Percentiles rank a stretch among this genome's conserved stretches.
Conservation (phyloP, 2,329 filamentous ascomycete species). For the Didymellaceae sp. region DNA sequence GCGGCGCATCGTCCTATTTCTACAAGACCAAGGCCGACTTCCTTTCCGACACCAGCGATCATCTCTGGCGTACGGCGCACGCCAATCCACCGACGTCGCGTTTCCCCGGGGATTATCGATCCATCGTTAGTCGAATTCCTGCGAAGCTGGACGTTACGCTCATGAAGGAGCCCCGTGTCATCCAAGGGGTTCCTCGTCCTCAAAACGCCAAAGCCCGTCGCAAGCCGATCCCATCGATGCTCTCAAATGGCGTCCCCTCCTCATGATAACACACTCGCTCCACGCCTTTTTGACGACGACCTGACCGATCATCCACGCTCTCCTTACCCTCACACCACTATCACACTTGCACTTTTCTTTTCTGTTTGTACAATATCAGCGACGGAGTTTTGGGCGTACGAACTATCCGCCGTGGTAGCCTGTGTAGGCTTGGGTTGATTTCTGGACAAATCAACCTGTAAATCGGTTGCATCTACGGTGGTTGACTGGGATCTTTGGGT, state of each 20-base stretch:
- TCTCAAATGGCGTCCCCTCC: constrained; percentile 42
- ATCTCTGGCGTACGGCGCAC: constrained; percentile 75
- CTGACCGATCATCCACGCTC: constrained; percentile 19
- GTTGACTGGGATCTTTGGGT: constrained; percentile 11
- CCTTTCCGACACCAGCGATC: constrained; percentile 75
- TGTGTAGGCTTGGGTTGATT: constrained; percentile 27
- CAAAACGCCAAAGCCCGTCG: constrained; percentile 56
- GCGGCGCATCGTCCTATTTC: constrained; percentile 70
- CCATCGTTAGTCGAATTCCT: constrained; percentile 66
- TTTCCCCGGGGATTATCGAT: constrained; percentile 62
- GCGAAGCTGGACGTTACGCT: constrained; percentile 82
- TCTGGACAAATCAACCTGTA: constrained; percentile 34
- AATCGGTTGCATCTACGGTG: constrained; percentile 33
- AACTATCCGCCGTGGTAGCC: constrained; percentile 9
- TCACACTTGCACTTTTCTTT: constrained; percentile 14
- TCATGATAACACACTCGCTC: constrained; percentile 28
- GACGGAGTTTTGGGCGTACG: constrained; percentile 34
- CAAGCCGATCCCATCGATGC: constrained; percentile 56
- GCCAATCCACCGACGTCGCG: constrained; percentile 62
- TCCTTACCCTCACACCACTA: constrained; percentile 21
- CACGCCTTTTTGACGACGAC: constrained; percentile 26
- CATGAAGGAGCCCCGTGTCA: constrained; percentile 90
- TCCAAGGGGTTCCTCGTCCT: constrained; percentile 80
- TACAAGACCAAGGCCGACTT: constrained; percentile 66
- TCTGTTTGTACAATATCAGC: constrained; percentile 43